phyloP scores from a whole-genome alignment of 257 asterid genomes.

The Capsicum pubescens region DNA sequence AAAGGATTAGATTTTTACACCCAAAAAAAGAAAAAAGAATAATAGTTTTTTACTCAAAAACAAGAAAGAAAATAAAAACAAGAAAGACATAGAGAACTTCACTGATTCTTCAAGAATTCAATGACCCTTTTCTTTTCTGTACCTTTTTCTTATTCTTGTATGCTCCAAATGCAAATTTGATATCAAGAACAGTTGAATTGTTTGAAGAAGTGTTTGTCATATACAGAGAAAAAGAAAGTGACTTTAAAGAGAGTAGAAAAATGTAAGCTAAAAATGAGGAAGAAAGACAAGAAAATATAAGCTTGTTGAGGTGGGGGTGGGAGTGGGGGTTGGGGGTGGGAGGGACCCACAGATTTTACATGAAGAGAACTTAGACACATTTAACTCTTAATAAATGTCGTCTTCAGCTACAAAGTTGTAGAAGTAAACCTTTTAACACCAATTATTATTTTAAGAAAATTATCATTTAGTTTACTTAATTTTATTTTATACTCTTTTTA shows the following conservation, averaged over 20 bases:
- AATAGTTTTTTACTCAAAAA: conserved; percentile 34
- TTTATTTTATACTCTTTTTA: neutral
- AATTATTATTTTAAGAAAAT: conserved; percentile 15
- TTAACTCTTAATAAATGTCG: conserved; percentile 42
- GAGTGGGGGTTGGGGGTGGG: neutral
- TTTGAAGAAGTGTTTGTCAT: conserved; percentile 15
- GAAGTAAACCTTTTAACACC: conserved; percentile 8
- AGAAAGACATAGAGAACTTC: conserved; percentile 14
- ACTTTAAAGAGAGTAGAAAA: conserved; percentile 30
- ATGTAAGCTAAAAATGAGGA: conserved; percentile 20
- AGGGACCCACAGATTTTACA: conserved; percentile 61
- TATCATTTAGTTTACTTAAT: neutral
- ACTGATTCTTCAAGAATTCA: conserved; percentile 23
- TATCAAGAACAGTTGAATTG: conserved; percentile 31
- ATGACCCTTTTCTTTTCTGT: neutral
- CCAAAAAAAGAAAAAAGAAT: conserved; percentile 33
- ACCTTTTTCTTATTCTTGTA: conserved; percentile 16
- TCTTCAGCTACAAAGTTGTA: conserved; percentile 37
- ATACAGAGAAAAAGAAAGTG: conserved; percentile 25
- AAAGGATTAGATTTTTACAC: neutral
- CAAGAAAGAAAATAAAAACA: neutral
- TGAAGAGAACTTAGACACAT: conserved; percentile 91
- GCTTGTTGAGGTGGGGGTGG: neutral
- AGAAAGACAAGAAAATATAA: conserved; percentile 33
- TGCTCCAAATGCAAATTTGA: conserved; percentile 24